Evolutionary conservation across 495 filamentous ascomycete genomes (phyloP), one percentile per base, ranked within the genome.

Genomic region (Penicillium diatomitis): DNA sequence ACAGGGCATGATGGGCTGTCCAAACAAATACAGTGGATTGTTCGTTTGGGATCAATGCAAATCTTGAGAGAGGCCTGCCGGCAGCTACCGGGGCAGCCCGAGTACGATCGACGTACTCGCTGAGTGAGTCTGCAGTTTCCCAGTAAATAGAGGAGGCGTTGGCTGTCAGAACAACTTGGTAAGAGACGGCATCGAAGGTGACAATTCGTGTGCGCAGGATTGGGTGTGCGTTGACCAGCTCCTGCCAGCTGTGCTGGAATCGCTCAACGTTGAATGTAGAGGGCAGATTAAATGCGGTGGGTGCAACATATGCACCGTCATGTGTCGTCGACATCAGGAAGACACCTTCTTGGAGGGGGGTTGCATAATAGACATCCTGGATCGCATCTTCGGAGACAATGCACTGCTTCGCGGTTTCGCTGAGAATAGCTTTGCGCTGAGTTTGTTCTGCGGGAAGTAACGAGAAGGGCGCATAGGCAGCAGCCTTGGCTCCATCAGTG

Each of bases 1-100:
- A 83, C 0, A 84, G 46, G 4, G 76, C 75, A 49, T 85, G 81
- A 50, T 84, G 80, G 5, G 47, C 76, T 67, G 5, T 74, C 80
- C 49, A 72, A 20, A 36, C 7, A 38, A 40, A 47, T 11, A 41
- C 39, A 30, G 12, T 41, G 5, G 39, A 41, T 6, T 30, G 3
- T 28, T n/a, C 6, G 6, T 41, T 6, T 28, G 11, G 11, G 30
- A 41, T 41, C 9, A 41, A 28, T 6, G 12, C 11, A 10, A 7
- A 28, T 30, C 39, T 6, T 8, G 39, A 41, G 6, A 41, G 28
- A 6, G 39, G 39, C 12, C 30, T 41, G 12, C 39, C 39, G 12
- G 39, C 11, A 41, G 12, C 28, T 28, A 41, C 11, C 11, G 28
- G 39, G 27, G 30, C 3, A 8, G 4, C 28, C 30, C 30, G 39